Evolutionary conservation across 371 early-diverging fungal genomes (phyloP).

Genomic region (Mortierella sp.): DNA sequence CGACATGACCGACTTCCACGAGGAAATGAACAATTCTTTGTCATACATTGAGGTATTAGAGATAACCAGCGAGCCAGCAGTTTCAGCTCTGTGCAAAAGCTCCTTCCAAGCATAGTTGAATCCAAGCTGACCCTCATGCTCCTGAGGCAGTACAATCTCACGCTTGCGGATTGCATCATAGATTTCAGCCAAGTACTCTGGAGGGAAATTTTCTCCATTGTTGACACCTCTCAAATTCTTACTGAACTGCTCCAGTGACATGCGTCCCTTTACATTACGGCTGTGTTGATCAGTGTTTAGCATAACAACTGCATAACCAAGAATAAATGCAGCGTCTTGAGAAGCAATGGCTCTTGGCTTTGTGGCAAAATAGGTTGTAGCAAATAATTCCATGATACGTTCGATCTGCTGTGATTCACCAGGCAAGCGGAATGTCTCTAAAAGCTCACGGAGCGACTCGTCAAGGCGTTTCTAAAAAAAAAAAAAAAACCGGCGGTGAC

Average conservation of each 20-base stretch:
- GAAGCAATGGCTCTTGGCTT: conserved; percentile 74
- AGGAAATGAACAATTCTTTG: conserved; percentile 72
- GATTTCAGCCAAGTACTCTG: conserved; percentile 82
- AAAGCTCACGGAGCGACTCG: conserved; percentile 86
- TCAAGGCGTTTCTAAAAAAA: conserved; percentile 82
- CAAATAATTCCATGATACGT: conserved; percentile 90
- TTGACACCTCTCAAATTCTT: conserved; percentile 87
- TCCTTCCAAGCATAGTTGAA: conserved; percentile 97
- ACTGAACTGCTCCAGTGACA: conserved; percentile 88
- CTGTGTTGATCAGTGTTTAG: conserved; percentile 97
- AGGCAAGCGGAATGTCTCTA: conserved; percentile 91
- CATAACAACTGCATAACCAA: conserved; percentile 92
- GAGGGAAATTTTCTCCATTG: conserved; percentile 75
- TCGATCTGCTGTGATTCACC: conserved; percentile 97
- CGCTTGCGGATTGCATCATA: conserved; percentile 81
- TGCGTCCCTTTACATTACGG: conserved; percentile 80
- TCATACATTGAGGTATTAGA: conserved; percentile 71
- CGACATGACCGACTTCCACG: conserved; percentile 74
- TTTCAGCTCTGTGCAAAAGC: conserved; percentile 70
- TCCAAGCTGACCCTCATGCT: conserved; percentile 93
- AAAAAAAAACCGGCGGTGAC: too few relatives aligned
- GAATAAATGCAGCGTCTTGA: conserved; percentile 81
- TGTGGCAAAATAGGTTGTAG: conserved; percentile 79
- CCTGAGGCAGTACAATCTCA: conserved; percentile 92
- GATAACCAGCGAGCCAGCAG: conserved; percentile 62